Base-by-base conservation (phyloP, 345 rosid species). In the Gynandropsis gynandra region DNA sequence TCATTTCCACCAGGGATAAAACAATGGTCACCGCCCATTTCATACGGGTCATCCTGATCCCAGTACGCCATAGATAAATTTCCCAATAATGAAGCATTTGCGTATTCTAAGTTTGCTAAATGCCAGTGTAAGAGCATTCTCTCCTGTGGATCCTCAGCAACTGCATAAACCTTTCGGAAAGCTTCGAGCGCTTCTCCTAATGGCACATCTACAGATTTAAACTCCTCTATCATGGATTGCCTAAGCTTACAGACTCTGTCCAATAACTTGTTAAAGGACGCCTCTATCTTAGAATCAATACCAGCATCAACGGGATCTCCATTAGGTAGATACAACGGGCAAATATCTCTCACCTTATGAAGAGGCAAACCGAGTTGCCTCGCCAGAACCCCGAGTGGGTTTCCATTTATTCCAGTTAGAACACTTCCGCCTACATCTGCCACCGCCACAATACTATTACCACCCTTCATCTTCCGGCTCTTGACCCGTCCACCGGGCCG, bases 1-100 rank as follows among this genome's bases (percentile, higher is more conserved):
- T 80, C 94, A 42, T 88, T 92, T 16, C 97, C 99, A 16, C 97
- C 97, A 0, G 97, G 97, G 37, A 85, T 83, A 63, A 92, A 92
- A 66, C 99, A 92, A 66, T 88, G 99, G 72, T 85, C 99, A 47
- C 95, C 95, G 0, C 95, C 96, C 97, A 92, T 88, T 69, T 92
- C 99, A 63, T 79, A 92, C 0, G 97, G 97, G 62, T 92, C 99
- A 76, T 92, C 99, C 61, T 88, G 97, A 78, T 92, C 97, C 95
- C 99, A 92, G 57, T 83, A 88, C 0, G 90, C 89, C 99, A 92
- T 81, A 3, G 97, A 92, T 62, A 92, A 56, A 69, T 83, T 82
- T 24, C 94, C 76, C 75, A 92, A 79, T 61, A 88, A 58, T 0
- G 97, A 77, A 59, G 97, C 98, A 73, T 92, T 92, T 8, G 95